Conservation (phyloP, 106 monocot species). For the Dendrobium chrysotoxum region DNA sequence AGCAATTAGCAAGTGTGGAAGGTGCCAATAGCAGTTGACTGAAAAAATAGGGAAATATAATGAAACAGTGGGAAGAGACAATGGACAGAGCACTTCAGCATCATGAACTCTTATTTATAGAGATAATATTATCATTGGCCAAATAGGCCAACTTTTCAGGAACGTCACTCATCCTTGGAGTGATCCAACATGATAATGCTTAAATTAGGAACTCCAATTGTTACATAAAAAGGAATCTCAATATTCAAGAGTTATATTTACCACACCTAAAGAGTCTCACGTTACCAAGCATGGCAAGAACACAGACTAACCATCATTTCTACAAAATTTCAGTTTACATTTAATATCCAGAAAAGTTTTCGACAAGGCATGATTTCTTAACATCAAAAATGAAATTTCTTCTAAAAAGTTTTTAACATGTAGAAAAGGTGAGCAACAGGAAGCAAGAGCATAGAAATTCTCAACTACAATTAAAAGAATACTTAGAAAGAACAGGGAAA, state of each 20-base stretch:
- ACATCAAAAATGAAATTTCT: background rate
- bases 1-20: too few species aligned
- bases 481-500: background rate
- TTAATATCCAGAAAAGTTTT: background rate
- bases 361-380: background rate
- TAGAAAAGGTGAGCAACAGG: background rate
- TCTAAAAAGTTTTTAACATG: background rate
- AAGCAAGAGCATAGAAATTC: background rate
- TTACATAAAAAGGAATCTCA: background rate
- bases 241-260: background rate
- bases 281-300: background rate
- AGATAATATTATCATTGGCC: too few species aligned
- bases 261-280: background rate
- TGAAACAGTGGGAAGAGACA: too few species aligned
- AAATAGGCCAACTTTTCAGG: too few species aligned
- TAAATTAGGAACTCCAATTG: background rate
- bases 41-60: too few species aligned
- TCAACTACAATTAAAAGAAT: background rate
- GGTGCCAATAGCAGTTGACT: too few species aligned
- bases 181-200: too few species aligned
- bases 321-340: background rate
- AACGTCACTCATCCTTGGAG: too few species aligned
- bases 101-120: too few species aligned
- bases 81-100: too few species aligned
- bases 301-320: background rate